Evolutionary conservation across 371 early-diverging fungal species (phyloP), one percentile per base, ranked within the genome.

Genomic region (Coemansia sp.): DNA sequence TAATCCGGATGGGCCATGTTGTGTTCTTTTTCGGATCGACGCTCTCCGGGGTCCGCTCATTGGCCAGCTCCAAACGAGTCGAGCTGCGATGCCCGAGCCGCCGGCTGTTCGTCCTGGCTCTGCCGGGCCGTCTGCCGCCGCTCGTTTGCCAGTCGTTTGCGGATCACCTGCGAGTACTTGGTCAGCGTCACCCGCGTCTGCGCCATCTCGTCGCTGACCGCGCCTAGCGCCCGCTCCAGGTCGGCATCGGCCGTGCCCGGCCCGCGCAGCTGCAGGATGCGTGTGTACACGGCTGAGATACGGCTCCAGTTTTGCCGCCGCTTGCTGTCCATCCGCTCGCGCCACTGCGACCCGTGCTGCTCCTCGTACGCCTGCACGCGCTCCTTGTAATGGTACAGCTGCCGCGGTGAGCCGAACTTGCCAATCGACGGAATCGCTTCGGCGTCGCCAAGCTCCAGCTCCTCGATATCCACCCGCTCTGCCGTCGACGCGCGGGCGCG

Each of bases 261-360:
- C 4, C 70, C 65, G 4, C 70, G 55, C n/a, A 69, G 64, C 70
- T 64, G 70, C 57, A 60, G 10, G 20, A 64, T 57, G 26, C 63
- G 49, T 45, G 55, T 69, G 49, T 69, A 64, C 5, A 69, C 65
- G 30, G 70, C 70, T 1, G 70, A 54, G n/a, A 69, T 69, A 35
- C 70, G 70, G 57, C 70, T 69, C 70, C 70, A 69, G 57, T 69
- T 69, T 43, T 69, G 70, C 9, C 70, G 59, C 3, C 57, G 59
- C 49, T 52, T 55, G 61, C 65, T 69, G 53, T 69, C 70, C 70
- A 69, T 69, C 60, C 60, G 64, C 30, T 64, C 70, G 43, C 70
- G 64, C 70, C 70, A 69, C 30, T 64, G 57, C 30, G 57, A 16
- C 11, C 70, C 70, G 32, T 69, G 64, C 39, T 35, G 26, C 9